phyloP scores from a whole-genome alignment of 1,139 yeast species.

The Hansenula lynferdii region DNA sequence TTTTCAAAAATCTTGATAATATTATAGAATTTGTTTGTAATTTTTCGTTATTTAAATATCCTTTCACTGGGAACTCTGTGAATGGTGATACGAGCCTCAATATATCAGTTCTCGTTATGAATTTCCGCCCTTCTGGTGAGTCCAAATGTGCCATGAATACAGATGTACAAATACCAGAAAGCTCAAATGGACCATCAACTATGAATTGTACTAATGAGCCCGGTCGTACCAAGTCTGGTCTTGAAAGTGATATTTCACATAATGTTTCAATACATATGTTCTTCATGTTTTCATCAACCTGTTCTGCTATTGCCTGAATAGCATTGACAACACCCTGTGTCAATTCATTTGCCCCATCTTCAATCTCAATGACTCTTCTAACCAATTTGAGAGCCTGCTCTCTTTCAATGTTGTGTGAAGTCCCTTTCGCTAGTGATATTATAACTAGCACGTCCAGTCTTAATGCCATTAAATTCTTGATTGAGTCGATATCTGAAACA shows the following conservation, averaged over 20 bases:
- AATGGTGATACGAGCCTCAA: constrained; percentile 62
- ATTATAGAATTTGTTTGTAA: constrained; percentile 61
- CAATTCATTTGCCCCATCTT: constrained; percentile 50
- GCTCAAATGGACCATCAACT: constrained; percentile 57
- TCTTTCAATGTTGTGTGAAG: constrained; percentile 54
- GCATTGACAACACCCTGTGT: constrained; percentile 69
- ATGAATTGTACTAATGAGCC: constrained; percentile 52
- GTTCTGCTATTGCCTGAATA: constrained; percentile 66
- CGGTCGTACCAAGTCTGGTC: constrained; percentile 60
- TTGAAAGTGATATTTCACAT: constrained; percentile 60
- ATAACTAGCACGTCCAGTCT: constrained; percentile 62
- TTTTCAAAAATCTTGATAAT: constrained; percentile 56
- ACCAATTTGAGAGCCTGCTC: constrained; percentile 75
- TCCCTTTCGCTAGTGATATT: constrained; percentile 54
- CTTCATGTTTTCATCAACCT: constrained; percentile 50
- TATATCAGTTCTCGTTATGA: constrained; percentile 57
- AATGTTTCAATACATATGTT: constrained; percentile 61
- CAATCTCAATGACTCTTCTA: constrained; percentile 55
- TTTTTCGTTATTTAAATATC: constrained; percentile 44
- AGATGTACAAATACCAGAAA: constrained; percentile 50
- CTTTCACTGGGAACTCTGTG: constrained; percentile 46
- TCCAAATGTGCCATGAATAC: constrained; percentile 60
- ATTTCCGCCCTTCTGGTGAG: constrained; percentile 49
- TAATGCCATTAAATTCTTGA: constrained; percentile 40
- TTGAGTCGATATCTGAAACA: constrained; percentile 48